Conservation (phyloP, 2,329 filamentous ascomycete species). For the Didymella segeticola region DNA sequence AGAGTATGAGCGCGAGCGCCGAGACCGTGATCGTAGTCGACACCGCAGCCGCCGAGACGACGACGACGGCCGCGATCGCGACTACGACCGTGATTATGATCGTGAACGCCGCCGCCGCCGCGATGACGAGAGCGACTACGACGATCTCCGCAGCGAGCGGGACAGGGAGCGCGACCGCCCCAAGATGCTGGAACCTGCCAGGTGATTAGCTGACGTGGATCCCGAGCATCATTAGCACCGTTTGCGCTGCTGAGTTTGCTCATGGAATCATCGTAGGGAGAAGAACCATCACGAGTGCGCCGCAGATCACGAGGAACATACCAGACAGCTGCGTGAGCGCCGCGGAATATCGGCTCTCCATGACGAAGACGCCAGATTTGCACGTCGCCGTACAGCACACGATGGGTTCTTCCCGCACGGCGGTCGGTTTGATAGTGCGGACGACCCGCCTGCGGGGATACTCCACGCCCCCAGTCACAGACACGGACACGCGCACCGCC, state of each 20-base stretch:
- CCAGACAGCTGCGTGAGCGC: not conserved
- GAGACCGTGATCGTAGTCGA: slow-evolving; percentile 36
- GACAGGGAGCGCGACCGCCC: slow-evolving; percentile 33
- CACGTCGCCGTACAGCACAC: not conserved
- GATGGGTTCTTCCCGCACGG: not conserved
- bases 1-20: slow-evolving; percentile 41
- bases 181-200: slow-evolving; percentile 38
- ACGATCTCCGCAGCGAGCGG: slow-evolving; percentile 26
- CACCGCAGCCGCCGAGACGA: slow-evolving; percentile 40
- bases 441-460: not conserved
- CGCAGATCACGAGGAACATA: not conserved
- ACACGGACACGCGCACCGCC: not conserved
- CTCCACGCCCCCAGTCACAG: not conserved
- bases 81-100: slow-evolving; percentile 34
- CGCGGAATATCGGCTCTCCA: too few relatives aligned
- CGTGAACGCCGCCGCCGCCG: slow-evolving; percentile 31
- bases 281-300: not conserved
- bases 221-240: not conserved
- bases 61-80: slow-evolving; percentile 34
- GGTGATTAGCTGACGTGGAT: slow-evolving; percentile 30
- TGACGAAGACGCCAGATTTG: not conserved
- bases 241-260: not conserved
- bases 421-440: not conserved
- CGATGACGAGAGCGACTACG: slow-evolving; percentile 41
- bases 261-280: not conserved